phyloP scores from a whole-genome alignment of 257 asterid species.

The Solanum habrochaites region DNA sequence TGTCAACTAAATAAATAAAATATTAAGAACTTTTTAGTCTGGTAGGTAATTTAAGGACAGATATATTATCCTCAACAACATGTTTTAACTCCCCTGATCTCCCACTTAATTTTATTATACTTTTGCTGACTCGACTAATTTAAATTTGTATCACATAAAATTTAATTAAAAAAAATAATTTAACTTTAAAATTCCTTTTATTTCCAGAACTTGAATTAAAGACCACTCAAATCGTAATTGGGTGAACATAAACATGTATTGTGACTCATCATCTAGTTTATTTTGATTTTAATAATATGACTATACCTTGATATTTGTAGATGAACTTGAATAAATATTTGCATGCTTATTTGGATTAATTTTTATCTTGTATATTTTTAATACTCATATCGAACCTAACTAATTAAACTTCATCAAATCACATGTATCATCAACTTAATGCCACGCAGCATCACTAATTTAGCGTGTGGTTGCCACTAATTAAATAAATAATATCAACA shows the following conservation, averaged over 20 bases:
- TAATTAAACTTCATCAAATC: neutral
- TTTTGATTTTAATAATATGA: neutral
- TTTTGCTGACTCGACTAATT: fast-evolving
- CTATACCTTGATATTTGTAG: neutral
- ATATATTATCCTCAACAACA: neutral
- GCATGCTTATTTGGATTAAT: neutral
- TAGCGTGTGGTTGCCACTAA: constrained; percentile 11
- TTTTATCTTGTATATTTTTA: neutral
- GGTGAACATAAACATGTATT: neutral
- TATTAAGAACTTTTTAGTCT: neutral
- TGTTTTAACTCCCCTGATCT: neutral
- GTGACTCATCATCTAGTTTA: neutral
- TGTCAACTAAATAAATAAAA: neutral
- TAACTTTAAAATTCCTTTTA: fast-evolving
- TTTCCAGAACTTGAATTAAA: fast-evolving
- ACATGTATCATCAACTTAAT: neutral
- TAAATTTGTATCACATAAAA: fast-evolving
- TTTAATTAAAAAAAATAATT: neutral
- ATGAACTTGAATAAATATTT: neutral
- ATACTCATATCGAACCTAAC: neutral
- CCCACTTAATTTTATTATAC: neutral
- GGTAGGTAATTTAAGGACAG: neutral
- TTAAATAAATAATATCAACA: neutral
- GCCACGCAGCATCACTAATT: neutral
- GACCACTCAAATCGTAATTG: neutral